Percentiles rank a stretch among this genome's conserved stretches.
Conservation (phyloP, 73 alveolate species). For the Paramecium bursaria region DNA sequence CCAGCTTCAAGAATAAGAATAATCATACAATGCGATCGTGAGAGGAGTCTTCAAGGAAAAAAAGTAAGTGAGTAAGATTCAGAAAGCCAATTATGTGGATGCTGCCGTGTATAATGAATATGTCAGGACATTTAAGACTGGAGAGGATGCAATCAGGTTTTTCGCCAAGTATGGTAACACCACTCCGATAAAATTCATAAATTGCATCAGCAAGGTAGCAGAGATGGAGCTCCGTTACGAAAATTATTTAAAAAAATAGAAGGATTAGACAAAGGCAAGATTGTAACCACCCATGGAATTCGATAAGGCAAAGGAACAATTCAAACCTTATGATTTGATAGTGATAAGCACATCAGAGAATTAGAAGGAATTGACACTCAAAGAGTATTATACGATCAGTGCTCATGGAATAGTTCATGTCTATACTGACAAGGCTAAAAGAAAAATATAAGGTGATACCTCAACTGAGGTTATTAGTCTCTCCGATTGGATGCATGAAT, state of each 20-base stretch:
- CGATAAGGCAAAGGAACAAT: constrained; percentile 67
- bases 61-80: constrained; percentile 39
- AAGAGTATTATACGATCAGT: constrained; percentile 86
- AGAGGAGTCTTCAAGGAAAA: constrained; percentile 44
- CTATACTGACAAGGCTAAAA: constrained; percentile 83
- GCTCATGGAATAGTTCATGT: constrained; percentile 94
- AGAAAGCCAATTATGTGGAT: constrained; percentile 52
- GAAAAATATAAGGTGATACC: constrained; percentile 81
- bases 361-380: constrained; percentile 73
- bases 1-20: not conserved
- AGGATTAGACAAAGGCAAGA: not conserved
- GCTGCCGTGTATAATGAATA: constrained; percentile 47
- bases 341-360: constrained; percentile 85
- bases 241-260: constrained; percentile 20
- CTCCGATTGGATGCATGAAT: constrained; percentile 99
- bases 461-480: constrained; percentile 96
- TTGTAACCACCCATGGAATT: constrained; percentile 36
- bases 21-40: constrained; percentile 17
- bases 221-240: constrained; percentile 58
- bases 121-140: constrained; percentile 13
- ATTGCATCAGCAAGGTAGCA: constrained; percentile 77
- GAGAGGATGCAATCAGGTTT: constrained; percentile 47
- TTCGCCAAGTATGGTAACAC: constrained; percentile 89
- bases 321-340: constrained; percentile 89
- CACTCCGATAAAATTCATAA: constrained; percentile 90